phyloP scores from a whole-genome alignment of 116 monocot genomes.

The Cymodocea nodosa region DNA sequence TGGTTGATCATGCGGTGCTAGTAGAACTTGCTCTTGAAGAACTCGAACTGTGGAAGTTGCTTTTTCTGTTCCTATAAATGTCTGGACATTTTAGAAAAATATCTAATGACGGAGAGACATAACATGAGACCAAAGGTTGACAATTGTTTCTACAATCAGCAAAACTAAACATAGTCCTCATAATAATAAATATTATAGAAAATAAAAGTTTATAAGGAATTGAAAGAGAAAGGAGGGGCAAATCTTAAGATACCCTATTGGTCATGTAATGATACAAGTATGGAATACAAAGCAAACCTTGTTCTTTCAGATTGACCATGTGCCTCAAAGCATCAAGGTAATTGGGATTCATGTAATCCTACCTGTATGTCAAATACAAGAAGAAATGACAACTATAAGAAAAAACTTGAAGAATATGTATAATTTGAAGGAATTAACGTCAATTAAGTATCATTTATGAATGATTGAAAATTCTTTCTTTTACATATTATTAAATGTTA shows the following conservation, averaged over 20 bases:
- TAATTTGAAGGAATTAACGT: too few species aligned
- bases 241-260: too few species aligned
- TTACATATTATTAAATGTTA: too few species aligned
- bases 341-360: conserved; percentile 84
- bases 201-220: too few species aligned
- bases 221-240: too few species aligned
- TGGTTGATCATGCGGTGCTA: conserved; percentile 45
- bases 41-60: conserved; percentile 77
- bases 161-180: background rate
- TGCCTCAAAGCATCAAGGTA: conserved; percentile 96
- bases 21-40: conserved; percentile 58
- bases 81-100: background rate
- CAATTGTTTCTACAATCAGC: background rate
- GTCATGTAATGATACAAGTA: too few species aligned
- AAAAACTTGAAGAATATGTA: too few species aligned
- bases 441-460: too few species aligned
- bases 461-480: too few species aligned
- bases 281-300: too few species aligned
- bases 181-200: background rate
- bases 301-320: conserved; percentile 71
- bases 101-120: too few species aligned
- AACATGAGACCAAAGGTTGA: background rate
- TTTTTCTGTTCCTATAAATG: conserved; percentile 52
- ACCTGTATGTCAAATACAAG: conserved; percentile 42
- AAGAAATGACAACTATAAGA: background rate